Percentiles rank a stretch among this genome's conserved stretches.
These are phyloP conservation scores for Talaromyces funiculosus DNA, from an alignment of 2,329 filamentous ascomycete genomes.

Conservation along the genomic window DNA sequence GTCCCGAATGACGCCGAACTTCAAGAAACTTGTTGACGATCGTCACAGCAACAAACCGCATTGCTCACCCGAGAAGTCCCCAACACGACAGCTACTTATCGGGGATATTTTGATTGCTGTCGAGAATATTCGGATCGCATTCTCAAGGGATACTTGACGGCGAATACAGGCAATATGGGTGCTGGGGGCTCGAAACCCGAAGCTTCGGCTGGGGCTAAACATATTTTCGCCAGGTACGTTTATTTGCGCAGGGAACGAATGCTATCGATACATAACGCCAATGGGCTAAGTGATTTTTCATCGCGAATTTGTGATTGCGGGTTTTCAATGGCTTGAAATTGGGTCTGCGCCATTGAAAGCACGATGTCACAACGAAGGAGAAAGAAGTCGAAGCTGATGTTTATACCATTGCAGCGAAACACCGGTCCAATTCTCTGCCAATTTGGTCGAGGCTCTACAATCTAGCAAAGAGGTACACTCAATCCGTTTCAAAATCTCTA, in stretches of 20 bases:
- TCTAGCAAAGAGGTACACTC: slow-evolving; percentile 72
- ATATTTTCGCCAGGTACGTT: slow-evolving; percentile 58
- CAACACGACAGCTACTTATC: background rate
- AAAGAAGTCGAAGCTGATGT: slow-evolving; percentile 16
- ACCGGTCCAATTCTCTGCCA: slow-evolving; percentile 68
- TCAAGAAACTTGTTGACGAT: slow-evolving; percentile 2
- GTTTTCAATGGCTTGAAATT: background rate
- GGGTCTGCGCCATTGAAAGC: background rate
- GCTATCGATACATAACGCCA: background rate
- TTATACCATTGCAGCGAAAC: slow-evolving; percentile 48
- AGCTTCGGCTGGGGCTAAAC: slow-evolving; percentile 46
- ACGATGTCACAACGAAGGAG: background rate
- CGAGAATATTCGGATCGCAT: background rate
- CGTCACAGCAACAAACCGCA: slow-evolving; percentile 1
- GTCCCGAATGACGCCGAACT: slow-evolving; percentile 10
- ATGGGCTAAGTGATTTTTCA: too few species aligned
- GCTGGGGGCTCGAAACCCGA: slow-evolving; percentile 58
- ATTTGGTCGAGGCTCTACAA: slow-evolving; percentile 76
- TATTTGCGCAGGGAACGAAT: background rate
- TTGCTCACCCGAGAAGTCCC: background rate
- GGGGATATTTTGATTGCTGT: background rate
- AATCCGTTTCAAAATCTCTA: background rate
- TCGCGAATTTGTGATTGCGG: too few species aligned
- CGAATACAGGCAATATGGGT: slow-evolving; percentile 43
- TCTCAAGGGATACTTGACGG: background rate